These are phyloP conservation scores for Penicillium frequentans DNA, from an alignment of 2,329 filamentous ascomycete genomes.

Conservation along the genomic window DNA sequence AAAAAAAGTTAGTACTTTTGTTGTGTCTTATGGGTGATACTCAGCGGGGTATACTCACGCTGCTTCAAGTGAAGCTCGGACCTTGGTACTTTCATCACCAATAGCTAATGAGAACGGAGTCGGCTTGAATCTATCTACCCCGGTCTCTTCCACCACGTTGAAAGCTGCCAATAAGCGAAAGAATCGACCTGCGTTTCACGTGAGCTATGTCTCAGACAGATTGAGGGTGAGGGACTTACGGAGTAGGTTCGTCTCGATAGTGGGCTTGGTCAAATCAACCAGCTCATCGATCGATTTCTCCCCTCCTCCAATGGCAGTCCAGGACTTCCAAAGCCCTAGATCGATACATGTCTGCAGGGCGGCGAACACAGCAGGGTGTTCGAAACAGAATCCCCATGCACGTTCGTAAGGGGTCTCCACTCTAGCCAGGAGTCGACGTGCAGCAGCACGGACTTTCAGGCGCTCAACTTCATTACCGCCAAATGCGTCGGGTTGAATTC, in stretches of 20 bases:
- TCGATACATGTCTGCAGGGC: slow-evolving; percentile 33
- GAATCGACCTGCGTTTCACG: slow-evolving; percentile 21
- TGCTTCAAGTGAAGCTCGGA: slow-evolving; percentile 30
- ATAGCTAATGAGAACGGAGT: slow-evolving; percentile 33
- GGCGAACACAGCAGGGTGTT: slow-evolving; percentile 30
- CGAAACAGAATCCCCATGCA: slow-evolving; percentile 32
- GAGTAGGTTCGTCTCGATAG: slow-evolving; percentile 30
- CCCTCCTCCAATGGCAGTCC: slow-evolving; percentile 28
- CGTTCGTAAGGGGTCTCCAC: slow-evolving; percentile 36
- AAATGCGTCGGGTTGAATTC: slow-evolving; percentile 14
- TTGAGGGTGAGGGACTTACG: slow-evolving; percentile 14
- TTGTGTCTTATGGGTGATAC: too few species aligned
- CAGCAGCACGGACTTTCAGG: slow-evolving; percentile 27
- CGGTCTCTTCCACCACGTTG: slow-evolving; percentile 32
- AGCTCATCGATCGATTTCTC: slow-evolving; percentile 30
- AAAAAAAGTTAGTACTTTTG: background rate
- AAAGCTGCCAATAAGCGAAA: slow-evolving; percentile 33
- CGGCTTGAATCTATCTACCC: slow-evolving; percentile 29
- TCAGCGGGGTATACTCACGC: slow-evolving; percentile 20
- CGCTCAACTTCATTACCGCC: slow-evolving; percentile 24
- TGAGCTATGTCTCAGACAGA: background rate
- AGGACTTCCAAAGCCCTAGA: slow-evolving; percentile 32
- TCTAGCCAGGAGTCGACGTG: slow-evolving; percentile 29
- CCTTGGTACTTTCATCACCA: slow-evolving; percentile 32
- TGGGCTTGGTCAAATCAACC: slow-evolving; percentile 23